These are phyloP conservation scores for Aspergillus ostianus DNA, from an alignment of 495 filamentous ascomycete genomes.

Conservation along the genomic window DNA sequence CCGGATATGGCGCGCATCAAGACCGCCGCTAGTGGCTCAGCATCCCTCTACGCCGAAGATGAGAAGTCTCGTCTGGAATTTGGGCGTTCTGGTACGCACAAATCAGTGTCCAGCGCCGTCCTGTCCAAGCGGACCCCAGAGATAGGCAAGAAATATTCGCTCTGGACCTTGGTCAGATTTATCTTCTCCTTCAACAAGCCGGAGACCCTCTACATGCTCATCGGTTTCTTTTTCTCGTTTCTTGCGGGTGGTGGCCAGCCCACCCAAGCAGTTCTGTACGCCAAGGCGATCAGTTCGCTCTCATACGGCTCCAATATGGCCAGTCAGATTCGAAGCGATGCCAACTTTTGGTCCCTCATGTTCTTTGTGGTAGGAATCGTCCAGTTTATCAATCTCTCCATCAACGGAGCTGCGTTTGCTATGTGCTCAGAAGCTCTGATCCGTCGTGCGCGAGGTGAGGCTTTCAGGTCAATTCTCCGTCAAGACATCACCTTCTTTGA, in stretches of 20 bases:
- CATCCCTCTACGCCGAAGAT: slow-evolving; percentile 20
- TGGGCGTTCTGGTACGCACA: slow-evolving; percentile 55
- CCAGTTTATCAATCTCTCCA: slow-evolving; percentile 65
- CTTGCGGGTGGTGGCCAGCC: slow-evolving; percentile 86
- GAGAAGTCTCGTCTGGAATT: slow-evolving; percentile 28
- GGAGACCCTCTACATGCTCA: slow-evolving; percentile 69
- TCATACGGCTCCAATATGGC: slow-evolving; percentile 47
- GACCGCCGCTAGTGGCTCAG: slow-evolving; percentile 31
- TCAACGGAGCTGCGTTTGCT: slow-evolving; percentile 74
- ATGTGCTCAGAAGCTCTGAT: slow-evolving; percentile 82
- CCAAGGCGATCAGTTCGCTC: slow-evolving; percentile 75
- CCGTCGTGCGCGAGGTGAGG: slow-evolving; percentile 71
- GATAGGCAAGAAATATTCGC: slow-evolving; percentile 55
- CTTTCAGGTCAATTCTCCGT: slow-evolving; percentile 86
- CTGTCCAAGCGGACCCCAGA: slow-evolving; percentile 55
- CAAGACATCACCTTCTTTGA: slow-evolving; percentile 93
- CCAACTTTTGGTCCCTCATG: slow-evolving; percentile 90
- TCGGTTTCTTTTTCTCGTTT: slow-evolving; percentile 74
- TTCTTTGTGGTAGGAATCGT: slow-evolving; percentile 89
- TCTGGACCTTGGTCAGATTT: slow-evolving; percentile 83
- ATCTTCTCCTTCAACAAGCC: slow-evolving; percentile 77
- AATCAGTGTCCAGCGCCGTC: slow-evolving; percentile 72
- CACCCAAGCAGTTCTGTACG: slow-evolving; percentile 84
- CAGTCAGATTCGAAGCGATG: slow-evolving; percentile 58
- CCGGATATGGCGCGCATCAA: slow-evolving; percentile 30